These are phyloP conservation scores for Saitozyma podzolica DNA, from an alignment of 768 basidiomycete species.

Conservation along the genomic window DNA sequence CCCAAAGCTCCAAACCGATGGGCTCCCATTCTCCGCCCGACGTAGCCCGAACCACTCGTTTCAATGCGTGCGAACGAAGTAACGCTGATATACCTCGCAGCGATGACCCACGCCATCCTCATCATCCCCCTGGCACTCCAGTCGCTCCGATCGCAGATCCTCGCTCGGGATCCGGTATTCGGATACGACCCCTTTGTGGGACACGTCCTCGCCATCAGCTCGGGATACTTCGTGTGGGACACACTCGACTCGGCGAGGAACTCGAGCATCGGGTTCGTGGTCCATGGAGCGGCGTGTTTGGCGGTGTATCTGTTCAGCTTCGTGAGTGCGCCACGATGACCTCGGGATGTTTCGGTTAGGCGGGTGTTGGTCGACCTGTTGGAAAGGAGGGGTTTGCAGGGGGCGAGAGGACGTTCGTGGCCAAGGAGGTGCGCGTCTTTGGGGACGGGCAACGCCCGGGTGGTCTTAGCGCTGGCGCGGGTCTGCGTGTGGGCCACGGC, in stretches of 20 bases:
- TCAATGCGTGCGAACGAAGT: neutral
- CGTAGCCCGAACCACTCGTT: neutral
- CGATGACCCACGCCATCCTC: constrained; percentile 69
- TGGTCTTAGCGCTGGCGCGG: too few species aligned
- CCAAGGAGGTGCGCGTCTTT: too few species aligned
- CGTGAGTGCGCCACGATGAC: constrained; percentile 57
- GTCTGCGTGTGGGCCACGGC: too few species aligned
- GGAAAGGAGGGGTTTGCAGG: too few species aligned
- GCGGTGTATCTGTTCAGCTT: constrained; percentile 68
- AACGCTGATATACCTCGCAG: constrained; percentile 38
- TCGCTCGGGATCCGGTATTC: constrained; percentile 67
- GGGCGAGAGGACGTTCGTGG: too few species aligned
- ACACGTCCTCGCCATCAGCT: constrained; percentile 66
- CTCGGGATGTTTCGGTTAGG: too few species aligned
- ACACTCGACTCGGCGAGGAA: constrained; percentile 66
- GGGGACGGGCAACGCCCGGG: too few species aligned
- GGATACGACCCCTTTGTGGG: constrained; percentile 69
- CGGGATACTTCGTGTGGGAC: constrained; percentile 78
- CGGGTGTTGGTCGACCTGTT: too few species aligned
- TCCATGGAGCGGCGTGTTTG: constrained; percentile 71
- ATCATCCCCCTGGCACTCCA: constrained; percentile 66
- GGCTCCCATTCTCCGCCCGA: too few species aligned
- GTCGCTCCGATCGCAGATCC: constrained; percentile 58
- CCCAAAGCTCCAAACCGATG: too few species aligned
- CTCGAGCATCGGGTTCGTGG: constrained; percentile 71